These are phyloP conservation scores for Rhazya stricta DNA, from an alignment of 257 asterid genomes.

Conservation along the genomic window DNA sequence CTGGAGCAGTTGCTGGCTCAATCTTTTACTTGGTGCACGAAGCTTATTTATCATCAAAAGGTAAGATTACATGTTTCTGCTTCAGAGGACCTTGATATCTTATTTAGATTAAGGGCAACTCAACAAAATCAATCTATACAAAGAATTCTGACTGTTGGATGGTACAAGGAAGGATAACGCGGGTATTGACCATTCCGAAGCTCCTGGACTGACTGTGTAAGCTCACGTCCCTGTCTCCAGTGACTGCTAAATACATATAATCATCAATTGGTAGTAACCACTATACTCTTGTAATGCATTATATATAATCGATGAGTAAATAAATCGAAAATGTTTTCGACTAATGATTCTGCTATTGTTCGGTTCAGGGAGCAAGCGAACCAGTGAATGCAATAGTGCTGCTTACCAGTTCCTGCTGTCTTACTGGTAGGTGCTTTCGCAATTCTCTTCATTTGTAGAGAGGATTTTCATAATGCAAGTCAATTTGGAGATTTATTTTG, in stretches of 20 bases:
- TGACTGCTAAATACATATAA: too few relatives aligned
- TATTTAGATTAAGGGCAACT: neutral
- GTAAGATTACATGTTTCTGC: conserved; percentile 32
- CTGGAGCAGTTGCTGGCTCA: conserved; percentile 87
- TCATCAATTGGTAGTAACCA: too few relatives aligned
- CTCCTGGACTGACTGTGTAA: conserved; percentile 74
- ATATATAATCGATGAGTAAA: neutral
- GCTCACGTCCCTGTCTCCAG: conserved; percentile 11
- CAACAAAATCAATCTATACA: neutral
- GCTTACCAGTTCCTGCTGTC: conserved; percentile 83
- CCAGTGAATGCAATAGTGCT: conserved; percentile 91
- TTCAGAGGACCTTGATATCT: neutral
- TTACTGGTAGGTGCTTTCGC: conserved; percentile 69
- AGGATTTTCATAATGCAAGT: conserved; percentile 1
- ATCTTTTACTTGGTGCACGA: conserved; percentile 67
- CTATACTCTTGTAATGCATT: neutral
- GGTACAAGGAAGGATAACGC: conserved; percentile 31
- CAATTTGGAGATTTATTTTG: neutral
- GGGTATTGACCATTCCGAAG: conserved; percentile 39
- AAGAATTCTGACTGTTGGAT: conserved; percentile 17
- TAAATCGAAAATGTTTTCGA: neutral
- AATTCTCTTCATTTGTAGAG: neutral
- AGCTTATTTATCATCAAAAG: conserved; percentile 52
- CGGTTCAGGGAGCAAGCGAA: conserved; percentile 89
- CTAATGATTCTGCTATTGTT: conserved; percentile 8